Evolutionary conservation across 176 grass and related monocot genomes (phyloP).

Genomic region (Thinopyrum elongatum): DNA sequence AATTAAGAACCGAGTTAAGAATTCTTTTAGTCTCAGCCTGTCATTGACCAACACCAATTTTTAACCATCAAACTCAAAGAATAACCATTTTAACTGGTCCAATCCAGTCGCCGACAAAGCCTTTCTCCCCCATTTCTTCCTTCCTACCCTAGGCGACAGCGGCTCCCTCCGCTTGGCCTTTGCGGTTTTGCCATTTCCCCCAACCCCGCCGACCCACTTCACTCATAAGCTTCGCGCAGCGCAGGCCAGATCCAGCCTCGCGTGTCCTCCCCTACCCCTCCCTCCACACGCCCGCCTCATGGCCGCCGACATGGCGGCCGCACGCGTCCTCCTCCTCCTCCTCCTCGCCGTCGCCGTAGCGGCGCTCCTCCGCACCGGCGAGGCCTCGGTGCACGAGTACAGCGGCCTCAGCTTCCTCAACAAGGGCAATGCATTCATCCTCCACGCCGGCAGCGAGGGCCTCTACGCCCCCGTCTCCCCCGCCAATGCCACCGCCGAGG

Average conservation of each 20-base stretch:
- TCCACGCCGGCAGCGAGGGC: conserved; percentile 95
- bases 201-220: conserved; percentile 7
- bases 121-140: background rate
- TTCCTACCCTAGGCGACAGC: conserved; percentile 14
- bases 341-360: conserved; percentile 12
- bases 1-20: background rate
- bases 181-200: conserved; percentile 22
- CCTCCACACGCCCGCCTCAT: conserved; percentile 9
- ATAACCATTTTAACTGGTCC: background rate
- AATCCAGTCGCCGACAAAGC: background rate
- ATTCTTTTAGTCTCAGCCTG: background rate
- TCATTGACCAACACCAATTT: background rate
- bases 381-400: conserved; percentile 96
- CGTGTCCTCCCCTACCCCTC: background rate
- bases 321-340: background rate
- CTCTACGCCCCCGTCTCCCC: conserved; percentile 63
- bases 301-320: conserved; percentile 35
- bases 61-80: background rate
- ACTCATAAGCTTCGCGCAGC: conserved; percentile 27
- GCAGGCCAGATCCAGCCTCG: conserved; percentile 57
- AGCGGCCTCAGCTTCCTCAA: conserved; percentile 57
- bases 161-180: conserved; percentile 20
- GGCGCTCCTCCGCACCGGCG: conserved; percentile 23
- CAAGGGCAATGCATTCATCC: conserved; percentile 91
- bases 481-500: conserved; percentile 41